phyloP scores from a whole-genome alignment of 2,329 filamentous ascomycete genomes.

The Ceratocystis eucalypticola region DNA sequence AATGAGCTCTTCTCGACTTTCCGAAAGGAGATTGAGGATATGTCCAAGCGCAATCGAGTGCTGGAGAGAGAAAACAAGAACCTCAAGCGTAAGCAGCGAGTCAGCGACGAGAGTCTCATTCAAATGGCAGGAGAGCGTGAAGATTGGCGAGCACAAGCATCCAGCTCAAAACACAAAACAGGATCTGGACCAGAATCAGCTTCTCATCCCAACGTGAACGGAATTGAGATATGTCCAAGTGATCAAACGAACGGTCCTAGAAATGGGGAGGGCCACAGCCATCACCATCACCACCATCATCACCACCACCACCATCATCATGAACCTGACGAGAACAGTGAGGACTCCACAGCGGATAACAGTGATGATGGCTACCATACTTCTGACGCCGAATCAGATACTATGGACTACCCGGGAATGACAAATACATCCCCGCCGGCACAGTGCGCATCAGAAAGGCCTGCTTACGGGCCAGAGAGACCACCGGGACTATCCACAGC shows the following conservation, averaged over 20 bases:
- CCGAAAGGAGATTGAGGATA: slow-evolving; percentile 98
- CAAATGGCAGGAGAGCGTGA: slow-evolving; percentile 96
- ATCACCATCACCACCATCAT: slow-evolving; percentile 2
- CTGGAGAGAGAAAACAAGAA: slow-evolving; percentile 92
- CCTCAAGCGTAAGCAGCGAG: slow-evolving; percentile 82
- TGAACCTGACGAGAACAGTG: slow-evolving; percentile 7
- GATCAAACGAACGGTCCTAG: neutral
- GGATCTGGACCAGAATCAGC: slow-evolving; percentile 13
- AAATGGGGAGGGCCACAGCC: slow-evolving; percentile 7
- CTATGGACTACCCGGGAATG: neutral
- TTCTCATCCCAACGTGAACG: neutral
- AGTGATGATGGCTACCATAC: slow-evolving; percentile 13
- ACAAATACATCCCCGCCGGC: neutral
- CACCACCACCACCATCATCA: neutral
- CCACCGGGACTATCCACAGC: slow-evolving; percentile 22
- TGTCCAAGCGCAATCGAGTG: slow-evolving; percentile 97
- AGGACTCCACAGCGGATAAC: slow-evolving; percentile 5
- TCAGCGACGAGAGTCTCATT: slow-evolving; percentile 86
- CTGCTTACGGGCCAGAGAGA: slow-evolving; percentile 15
- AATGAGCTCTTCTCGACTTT: slow-evolving; percentile 96
- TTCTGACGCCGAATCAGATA: slow-evolving; percentile 15
- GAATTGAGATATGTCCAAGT: slow-evolving; percentile 4
- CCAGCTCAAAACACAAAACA: slow-evolving; percentile 43
- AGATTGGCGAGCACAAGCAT: slow-evolving; percentile 48
- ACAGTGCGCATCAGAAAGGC: slow-evolving; percentile 9